Percentiles rank a stretch among this genome's conserved stretches.
These are phyloP conservation scores for Arthrobotrys iridis DNA, from an alignment of 2,329 filamentous ascomycete species.

Conservation along the genomic window DNA sequence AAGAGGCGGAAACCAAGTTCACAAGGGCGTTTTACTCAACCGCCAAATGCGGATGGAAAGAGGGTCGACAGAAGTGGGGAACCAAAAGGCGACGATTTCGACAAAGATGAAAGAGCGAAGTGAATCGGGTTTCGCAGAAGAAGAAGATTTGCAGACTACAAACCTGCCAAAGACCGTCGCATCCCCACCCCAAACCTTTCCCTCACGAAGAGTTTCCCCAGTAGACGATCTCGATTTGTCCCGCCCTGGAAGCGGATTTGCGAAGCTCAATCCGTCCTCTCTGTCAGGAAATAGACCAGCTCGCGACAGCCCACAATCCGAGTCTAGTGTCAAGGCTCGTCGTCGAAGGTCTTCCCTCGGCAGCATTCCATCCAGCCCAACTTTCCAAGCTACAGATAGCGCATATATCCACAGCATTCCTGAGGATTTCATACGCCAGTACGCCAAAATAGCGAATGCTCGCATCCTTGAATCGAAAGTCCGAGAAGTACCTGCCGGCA, in stretches of 20 bases:
- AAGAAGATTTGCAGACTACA: too few relatives aligned
- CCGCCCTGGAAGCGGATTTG: not conserved
- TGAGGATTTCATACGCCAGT: conserved; percentile 4
- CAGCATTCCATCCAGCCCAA: not conserved
- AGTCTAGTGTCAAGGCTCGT: not conserved
- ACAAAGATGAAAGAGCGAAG: too few relatives aligned
- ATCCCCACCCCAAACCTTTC: too few relatives aligned
- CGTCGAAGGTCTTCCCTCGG: not conserved
- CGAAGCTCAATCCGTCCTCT: not conserved
- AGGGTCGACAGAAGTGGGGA: too few relatives aligned
- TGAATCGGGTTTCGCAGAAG: too few relatives aligned
- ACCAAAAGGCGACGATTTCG: too few relatives aligned
- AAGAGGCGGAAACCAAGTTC: too few relatives aligned
- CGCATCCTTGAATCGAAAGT: not conserved
- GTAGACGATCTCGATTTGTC: not conserved
- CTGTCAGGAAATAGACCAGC: not conserved
- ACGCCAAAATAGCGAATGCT: conserved; percentile 20
- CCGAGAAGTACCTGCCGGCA: not conserved
- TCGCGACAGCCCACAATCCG: not conserved
- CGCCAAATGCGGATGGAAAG: too few relatives aligned
- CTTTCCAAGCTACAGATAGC: not conserved
- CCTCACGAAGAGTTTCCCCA: not conserved
- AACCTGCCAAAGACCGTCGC: too few relatives aligned
- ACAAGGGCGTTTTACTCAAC: too few relatives aligned
- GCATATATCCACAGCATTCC: conserved; percentile 22